Evolutionary conservation across 345 rosid genomes (phyloP).

Genomic region (Citrus sp.): DNA sequence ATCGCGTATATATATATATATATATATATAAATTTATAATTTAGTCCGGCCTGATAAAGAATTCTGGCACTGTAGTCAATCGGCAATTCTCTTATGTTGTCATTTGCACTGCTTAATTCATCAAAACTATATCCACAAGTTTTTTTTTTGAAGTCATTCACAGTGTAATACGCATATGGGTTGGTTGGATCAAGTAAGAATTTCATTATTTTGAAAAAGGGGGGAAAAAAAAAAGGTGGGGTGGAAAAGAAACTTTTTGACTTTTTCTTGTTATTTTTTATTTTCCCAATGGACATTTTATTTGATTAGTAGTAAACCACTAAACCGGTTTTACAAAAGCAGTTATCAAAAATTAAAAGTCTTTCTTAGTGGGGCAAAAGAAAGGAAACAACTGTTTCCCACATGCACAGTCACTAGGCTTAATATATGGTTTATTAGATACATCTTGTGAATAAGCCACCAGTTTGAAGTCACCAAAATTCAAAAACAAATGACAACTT

Average conservation of each 20-base stretch:
- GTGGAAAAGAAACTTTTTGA: not conserved
- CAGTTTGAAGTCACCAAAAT: not conserved
- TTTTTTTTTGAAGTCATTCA: no score
- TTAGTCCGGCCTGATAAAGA: no score
- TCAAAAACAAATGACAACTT: constrained; percentile 10
- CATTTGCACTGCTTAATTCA: not conserved
- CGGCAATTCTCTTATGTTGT: not conserved
- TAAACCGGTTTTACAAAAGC: constrained; percentile 11
- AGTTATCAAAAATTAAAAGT: not conserved
- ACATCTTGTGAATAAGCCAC: not conserved
- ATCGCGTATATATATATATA: no score
- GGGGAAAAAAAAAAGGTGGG: no score
- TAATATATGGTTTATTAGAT: not conserved
- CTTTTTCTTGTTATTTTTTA: not conserved
- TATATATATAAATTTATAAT: no score
- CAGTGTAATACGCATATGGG: not conserved
- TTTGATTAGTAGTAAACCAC: not conserved
- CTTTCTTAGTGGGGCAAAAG: constrained; percentile 11
- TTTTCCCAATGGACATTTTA: not conserved
- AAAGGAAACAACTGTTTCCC: constrained; percentile 10
- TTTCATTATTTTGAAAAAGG: not conserved
- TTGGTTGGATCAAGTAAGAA: not conserved
- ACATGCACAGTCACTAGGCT: not conserved
- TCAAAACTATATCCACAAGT: not conserved
- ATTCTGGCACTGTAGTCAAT: no score